Base-by-base conservation (phyloP, 148 eudicot genomes). In the Nepenthes gracilis region DNA sequence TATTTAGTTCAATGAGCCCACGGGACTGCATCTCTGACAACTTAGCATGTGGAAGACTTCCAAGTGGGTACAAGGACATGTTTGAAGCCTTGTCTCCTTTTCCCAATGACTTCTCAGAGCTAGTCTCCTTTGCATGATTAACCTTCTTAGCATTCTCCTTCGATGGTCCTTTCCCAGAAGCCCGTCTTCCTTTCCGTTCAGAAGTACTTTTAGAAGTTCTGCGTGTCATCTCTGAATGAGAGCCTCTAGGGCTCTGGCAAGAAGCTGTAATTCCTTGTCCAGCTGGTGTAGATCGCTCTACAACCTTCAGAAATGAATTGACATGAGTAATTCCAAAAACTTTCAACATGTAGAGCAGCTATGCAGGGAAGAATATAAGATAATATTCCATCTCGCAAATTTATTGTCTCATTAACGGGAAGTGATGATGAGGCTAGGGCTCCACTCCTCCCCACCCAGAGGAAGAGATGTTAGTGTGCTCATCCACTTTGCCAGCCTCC, bases 131-230 rank as follows among this genome's bases (percentile, higher is more conserved):
- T 40, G 8, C 45, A 40, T 0, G 45, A 40, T 40, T 40, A 40
- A 8, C 45, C 45, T 40, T 40, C 45, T 40, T 40, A 40, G 45
- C 6, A 8, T 40, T 40, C 45, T 40, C 45, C 72, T 78, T 88
- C 35, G 70, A 69, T 13, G 67, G 48, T 64, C 85, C 74, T 64
- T 73, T 82, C 35, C 71, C 85, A 67, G 87, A 64, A 51, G 74
- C 75, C 57, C 85, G 81, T 70, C 89, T 81, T 57, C 80, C 64
- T 70, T 73, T 93, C 50, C 87, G 88, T 61, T 73, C 89, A 43
- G 85, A 67, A 55, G 79, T 67, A 53, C 73, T 68, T 74, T 70
- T 90, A 58, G 81, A 33, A 60, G 77, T 40, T 40, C 45, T 8
- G 8, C 15, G 60, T 50, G 50, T 32, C 60, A 47, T 58, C 62